A percentile compares a stretch with the other conserved stretches of the same genome.
phyloP scores from a whole-genome alignment of 2,329 filamentous ascomycete species.

The Diaporthe capsici region DNA sequence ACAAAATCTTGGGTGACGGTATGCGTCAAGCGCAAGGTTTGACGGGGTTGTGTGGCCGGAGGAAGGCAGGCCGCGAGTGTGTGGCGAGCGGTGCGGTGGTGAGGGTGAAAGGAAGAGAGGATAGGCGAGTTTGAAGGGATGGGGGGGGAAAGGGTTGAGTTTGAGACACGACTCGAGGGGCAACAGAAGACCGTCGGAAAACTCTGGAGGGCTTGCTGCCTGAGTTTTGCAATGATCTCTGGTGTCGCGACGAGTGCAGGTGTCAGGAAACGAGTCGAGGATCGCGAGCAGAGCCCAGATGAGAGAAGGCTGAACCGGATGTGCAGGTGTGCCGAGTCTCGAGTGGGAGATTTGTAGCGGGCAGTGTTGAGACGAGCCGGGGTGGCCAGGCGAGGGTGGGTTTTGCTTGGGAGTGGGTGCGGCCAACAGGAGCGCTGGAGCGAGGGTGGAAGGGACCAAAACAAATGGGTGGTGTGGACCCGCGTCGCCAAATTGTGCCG shows the following conservation, averaged over 20 bases:
- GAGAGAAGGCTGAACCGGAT: constrained; percentile 36
- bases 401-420: constrained; percentile 18
- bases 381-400: constrained; percentile 34
- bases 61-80: constrained; percentile 8
- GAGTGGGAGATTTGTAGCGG: constrained; percentile 41
- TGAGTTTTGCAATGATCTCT: constrained; percentile 38
- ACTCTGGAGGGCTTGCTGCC: constrained; percentile 25
- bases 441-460: constrained; percentile 37
- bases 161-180: constrained; percentile 42
- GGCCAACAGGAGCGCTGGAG: constrained; percentile 31
- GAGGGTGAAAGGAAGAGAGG: neutral
- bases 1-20: constrained; percentile 27
- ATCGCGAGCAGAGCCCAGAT: constrained; percentile 34
- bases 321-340: constrained; percentile 40
- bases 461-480: constrained; percentile 40
- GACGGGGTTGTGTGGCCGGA: constrained; percentile 24
- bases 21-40: constrained; percentile 34
- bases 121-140: constrained; percentile 11
- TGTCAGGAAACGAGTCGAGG: constrained; percentile 35
- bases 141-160: constrained; percentile 8
- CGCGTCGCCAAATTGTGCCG: constrained; percentile 40
- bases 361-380: constrained; percentile 34
- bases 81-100: neutral
- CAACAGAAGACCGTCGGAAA: constrained; percentile 33
- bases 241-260: constrained; percentile 34